Base-by-base conservation (phyloP, 805 yeast species). In the Jamesozyma gamospora region DNA sequence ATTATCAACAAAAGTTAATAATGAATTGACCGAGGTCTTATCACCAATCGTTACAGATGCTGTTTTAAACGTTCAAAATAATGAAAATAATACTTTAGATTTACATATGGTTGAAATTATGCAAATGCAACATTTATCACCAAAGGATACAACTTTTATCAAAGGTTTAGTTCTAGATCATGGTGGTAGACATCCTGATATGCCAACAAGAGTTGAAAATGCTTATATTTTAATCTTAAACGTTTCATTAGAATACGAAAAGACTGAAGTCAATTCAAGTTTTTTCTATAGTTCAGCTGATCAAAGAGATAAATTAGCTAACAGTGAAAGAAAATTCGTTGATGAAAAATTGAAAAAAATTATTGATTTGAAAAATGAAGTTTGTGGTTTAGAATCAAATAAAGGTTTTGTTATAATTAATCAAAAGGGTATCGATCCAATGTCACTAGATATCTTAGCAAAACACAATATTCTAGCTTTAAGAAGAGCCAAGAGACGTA, bases 171-270 rank as follows among this genome's bases (percentile, higher is more conserved):
- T 92, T 28, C 71, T 92, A 48, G 98, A 92, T 62, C 98, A 92
- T 61, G 98, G 98, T 50, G 96, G 96, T 14, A 77, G 98, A 61
- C 98, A 92, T 69, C 98, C 98, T 34, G 98, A 92, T 64, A 92
- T 92, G 98, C 98, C 98, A 43, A 82, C 79, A 49, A 66, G 78
- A 40, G 80, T 92, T 15, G 74, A 75, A 47, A 85, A 92, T 60
- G 96, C 96, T 2, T 69, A 75, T 54, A 78, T 92, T 27, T 71
- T 92, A 57, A 92, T 85, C 39, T 72, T 92, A 52, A 92, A 92
- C 61, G 98, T 92, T 34, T 84, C 95, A 5, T 69, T 92, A 51
- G 98, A 92, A 64, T 92, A 92, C 63, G 98, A 92, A 60, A 92
- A 92, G 69, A 86, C 96, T 32, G 98, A 92, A 67, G 96, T 92